phyloP scores from a whole-genome alignment of 495 filamentous ascomycete species.

The Neurospora terricola region DNA sequence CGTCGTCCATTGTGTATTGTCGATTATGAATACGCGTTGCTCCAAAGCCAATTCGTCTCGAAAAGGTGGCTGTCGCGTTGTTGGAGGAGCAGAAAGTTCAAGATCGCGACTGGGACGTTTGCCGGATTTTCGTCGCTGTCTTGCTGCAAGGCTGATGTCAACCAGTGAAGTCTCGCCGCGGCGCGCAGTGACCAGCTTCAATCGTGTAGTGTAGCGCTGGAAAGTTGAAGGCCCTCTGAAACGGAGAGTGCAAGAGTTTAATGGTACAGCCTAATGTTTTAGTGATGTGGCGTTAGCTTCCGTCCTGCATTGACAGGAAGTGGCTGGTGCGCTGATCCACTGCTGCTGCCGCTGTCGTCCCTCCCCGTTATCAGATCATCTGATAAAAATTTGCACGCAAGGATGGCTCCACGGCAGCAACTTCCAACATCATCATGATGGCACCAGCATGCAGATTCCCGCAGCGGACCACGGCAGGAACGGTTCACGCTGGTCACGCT shows the following conservation, averaged over 20 bases:
- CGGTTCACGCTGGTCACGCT: not conserved
- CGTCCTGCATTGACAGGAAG: not conserved
- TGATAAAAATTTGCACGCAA: not conserved
- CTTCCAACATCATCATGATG: not conserved
- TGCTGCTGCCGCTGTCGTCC: not conserved
- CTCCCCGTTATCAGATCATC: not conserved
- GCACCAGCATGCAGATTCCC: not conserved
- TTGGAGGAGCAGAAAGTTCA: not conserved
- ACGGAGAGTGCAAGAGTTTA: not conserved
- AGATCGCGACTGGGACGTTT: not conserved
- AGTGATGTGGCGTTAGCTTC: not conserved
- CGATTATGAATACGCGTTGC: not conserved
- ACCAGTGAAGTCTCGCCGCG: not conserved
- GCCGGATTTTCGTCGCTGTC: not conserved
- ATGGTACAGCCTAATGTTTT: not conserved
- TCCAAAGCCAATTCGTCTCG: not conserved
- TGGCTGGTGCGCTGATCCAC: not conserved
- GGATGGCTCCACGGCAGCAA: not conserved
- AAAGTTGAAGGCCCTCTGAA: not conserved
- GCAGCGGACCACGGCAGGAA: not conserved
- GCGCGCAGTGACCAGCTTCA: not conserved
- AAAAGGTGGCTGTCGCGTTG: not conserved
- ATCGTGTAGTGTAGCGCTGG: not conserved
- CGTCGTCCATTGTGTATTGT: conserved; percentile 24
- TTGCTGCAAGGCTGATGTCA: not conserved